phyloP scores from a whole-genome alignment of 352 stramenopile species.

The Pythium pyrilobum region DNA sequence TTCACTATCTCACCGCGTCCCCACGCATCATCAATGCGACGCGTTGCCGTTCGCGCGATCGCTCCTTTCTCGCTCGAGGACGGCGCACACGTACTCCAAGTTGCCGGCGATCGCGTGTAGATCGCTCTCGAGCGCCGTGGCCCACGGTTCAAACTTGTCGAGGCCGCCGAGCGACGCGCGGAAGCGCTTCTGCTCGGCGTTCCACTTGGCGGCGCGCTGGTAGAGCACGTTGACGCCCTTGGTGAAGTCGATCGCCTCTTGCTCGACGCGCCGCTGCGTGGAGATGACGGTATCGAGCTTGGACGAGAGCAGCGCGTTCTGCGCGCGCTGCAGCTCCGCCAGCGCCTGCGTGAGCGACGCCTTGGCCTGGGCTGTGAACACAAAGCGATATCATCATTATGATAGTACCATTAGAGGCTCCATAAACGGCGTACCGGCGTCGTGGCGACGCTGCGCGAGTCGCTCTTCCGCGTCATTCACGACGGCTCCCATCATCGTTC shows the following conservation, averaged over 20 bases:
- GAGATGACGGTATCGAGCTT: slow-evolving; percentile 46
- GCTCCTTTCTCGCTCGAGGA: slow-evolving; percentile 34
- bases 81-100: slow-evolving; percentile 59
- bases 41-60: slow-evolving; percentile 6
- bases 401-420: not conserved
- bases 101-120: slow-evolving; percentile 55
- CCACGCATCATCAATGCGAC: no score
- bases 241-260: slow-evolving; percentile 48
- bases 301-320: slow-evolving; percentile 42
- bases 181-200: slow-evolving; percentile 60
- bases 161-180: slow-evolving; percentile 38
- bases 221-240: slow-evolving; percentile 58
- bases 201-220: slow-evolving; percentile 59
- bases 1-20: not conserved
- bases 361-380: slow-evolving; percentile 19
- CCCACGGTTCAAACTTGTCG: slow-evolving; percentile 56
- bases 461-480: slow-evolving; percentile 16
- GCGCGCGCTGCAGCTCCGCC: slow-evolving; percentile 35
- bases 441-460: slow-evolving; percentile 12
- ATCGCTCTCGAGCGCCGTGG: slow-evolving; percentile 33
- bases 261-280: slow-evolving; percentile 51
- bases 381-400: no score
- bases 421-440: slow-evolving; percentile 7
- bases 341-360: slow-evolving; percentile 16
- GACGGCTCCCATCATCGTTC: slow-evolving; percentile 12